Base-by-base conservation (phyloP, 2,329 filamentous ascomycete species). In the Chaetomiaceae sp. region DNA sequence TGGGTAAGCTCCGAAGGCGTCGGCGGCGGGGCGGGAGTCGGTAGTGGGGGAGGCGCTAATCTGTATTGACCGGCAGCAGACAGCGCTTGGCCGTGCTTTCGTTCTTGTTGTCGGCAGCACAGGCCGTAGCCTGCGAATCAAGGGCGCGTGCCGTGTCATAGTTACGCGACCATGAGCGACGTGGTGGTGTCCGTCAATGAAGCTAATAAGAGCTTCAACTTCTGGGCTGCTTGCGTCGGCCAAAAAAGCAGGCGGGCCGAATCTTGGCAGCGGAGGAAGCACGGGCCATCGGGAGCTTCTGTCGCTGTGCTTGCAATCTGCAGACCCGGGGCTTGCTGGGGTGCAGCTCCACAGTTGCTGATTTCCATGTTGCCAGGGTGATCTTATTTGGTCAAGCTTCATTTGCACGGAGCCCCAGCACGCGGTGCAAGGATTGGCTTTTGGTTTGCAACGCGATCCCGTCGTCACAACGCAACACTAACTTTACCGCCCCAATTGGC, bases 31-130 rank as follows among this genome's bases (percentile, higher is more conserved):
- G 48, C 79, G 74, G 44, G 77, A 73, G 57, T 82, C 78, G 32
- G 76, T 80, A 51, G 77, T 80, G 30, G 82, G 80, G 51, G 79
- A 73, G 47, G 82, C 74, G 66, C 78, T 82, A 72, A 86, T 83
- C 65, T 84, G 82, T 43, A 86, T 81, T 47, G 72, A 66, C 65
- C 83, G 74, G 68, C 80, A 69, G 65, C 78, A 82, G 43, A 79
- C 67, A 55, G 73, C 77, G 11, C 65, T 62, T 33, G 66, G 63
- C 53, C 57, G 54, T 27, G 61, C 11, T 48, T 52, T 30, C 58
- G 60, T 48, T 29, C 42, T 38, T 42, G 46, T 38, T 42, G 46
- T 42, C 14, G 62, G 55, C 50, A 66, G 56, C 62, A 51, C 67
- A 51, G 57, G 59, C 13, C 66, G 69, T 37, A 68, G 65, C 54